Evolutionary conservation across 2,329 filamentous ascomycete species (phyloP), one percentile per base, ranked within the genome.

Genomic region (Aureobasidium sp.): DNA sequence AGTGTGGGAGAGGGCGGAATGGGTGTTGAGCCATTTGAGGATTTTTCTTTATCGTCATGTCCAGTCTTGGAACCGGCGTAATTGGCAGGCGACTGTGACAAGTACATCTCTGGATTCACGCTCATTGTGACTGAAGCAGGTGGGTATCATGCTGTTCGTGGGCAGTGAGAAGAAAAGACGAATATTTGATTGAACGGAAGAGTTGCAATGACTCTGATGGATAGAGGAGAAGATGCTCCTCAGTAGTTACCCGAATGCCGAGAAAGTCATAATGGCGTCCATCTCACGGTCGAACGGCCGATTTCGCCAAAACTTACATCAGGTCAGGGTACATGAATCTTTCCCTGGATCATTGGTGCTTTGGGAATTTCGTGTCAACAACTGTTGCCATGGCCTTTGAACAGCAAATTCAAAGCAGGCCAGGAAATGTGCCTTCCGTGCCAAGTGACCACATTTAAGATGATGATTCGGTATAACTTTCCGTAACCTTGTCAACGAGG

Each of bases 1-100:
- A 32, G 27, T 8, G 35, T 38, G n/a, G 24, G 58, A 16, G 37
- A n/a, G 11, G 48, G 48, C 21, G 48, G 34, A 14, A 41, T 14
- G 16, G 21, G 25, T 21, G 25, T 34, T 4, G 48, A 51, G 14
- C 37, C 27, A 6, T 32, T 27, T 24, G 35, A 37, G 27, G 48
- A 32, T 59, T 68, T 68, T 19, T 63, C 63, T 14, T 56, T 49
- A 30, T 61, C 59, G 6, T 54, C 55, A 21, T 57, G 40, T 11
- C 54, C 51, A 12, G 5, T 12, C 22, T 50, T 50, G 22, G 27
- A 22, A 16, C 30, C 7, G 45, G 16, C 39, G 29, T 53, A 35
- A 14, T 42, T 30, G 12, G 37, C 25, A 17, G 50, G 22, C 27
- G 39, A 22, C 6, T 24, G 39, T 14, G 50, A 22, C 27, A 47